Evolutionary conservation across 2,329 filamentous ascomycete genomes (phyloP).

Genomic region (Aspergillus oerlinghausenensis): DNA sequence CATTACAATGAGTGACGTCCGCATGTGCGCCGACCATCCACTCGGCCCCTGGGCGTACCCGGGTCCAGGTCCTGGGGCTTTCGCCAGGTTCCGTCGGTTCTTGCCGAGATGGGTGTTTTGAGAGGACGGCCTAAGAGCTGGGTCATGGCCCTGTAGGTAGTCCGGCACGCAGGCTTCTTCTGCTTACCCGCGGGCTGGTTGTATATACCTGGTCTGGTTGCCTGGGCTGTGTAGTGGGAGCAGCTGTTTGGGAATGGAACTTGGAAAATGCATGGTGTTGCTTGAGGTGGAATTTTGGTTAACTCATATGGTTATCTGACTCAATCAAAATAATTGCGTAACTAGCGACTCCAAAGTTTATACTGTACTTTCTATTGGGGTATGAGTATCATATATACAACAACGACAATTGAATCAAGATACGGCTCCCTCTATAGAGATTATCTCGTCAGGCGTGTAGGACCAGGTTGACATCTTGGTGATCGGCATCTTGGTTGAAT

Average conservation of each 20-base stretch:
- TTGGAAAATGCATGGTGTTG: background rate
- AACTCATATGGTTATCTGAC: too few relatives aligned
- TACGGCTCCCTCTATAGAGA: too few relatives aligned
- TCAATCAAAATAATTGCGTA: too few relatives aligned
- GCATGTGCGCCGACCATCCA: constrained; percentile 16
- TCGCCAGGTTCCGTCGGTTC: constrained; percentile 14
- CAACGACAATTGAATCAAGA: too few relatives aligned
- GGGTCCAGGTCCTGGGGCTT: constrained; percentile 18
- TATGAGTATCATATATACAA: too few relatives aligned
- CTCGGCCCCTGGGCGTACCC: constrained; percentile 18
- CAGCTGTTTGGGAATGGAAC: constrained; percentile 10
- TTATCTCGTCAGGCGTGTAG: too few relatives aligned
- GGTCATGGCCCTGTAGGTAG: constrained; percentile 3
- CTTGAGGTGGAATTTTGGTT: too few relatives aligned
- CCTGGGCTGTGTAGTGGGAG: constrained; percentile 6
- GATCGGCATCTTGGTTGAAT: too few relatives aligned
- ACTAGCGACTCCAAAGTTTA: too few relatives aligned
- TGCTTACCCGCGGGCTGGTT: constrained; percentile 6
- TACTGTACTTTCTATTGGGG: too few relatives aligned
- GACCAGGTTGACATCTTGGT: too few relatives aligned
- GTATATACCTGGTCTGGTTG: constrained; percentile 5
- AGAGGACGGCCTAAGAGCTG: constrained; percentile 12
- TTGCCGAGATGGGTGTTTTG: constrained; percentile 13
- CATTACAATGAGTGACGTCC: constrained; percentile 11
- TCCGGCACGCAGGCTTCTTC: constrained; percentile 5